These are phyloP conservation scores for Podila clonocystis DNA, from an alignment of 192 early-diverging fungal genomes.

Conservation along the genomic window DNA sequence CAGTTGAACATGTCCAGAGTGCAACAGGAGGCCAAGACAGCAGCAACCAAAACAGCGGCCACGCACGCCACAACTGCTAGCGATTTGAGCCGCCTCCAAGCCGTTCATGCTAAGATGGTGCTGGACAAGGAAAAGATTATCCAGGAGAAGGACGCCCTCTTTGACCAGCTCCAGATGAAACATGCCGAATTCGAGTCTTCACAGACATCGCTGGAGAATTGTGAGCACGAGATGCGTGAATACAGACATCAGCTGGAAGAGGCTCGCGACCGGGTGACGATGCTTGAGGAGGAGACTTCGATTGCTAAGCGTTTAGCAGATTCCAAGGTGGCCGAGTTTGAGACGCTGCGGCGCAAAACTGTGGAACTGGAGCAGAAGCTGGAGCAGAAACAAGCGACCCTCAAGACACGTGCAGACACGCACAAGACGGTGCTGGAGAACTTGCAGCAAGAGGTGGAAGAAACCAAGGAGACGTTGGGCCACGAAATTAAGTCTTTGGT, in stretches of 20 bases:
- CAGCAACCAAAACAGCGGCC: slow-evolving; percentile 22
- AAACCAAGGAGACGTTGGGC: slow-evolving; percentile 31
- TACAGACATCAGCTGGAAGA: slow-evolving; percentile 57
- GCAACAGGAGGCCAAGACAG: slow-evolving; percentile 42
- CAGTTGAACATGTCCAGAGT: slow-evolving; percentile 34
- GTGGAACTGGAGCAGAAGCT: slow-evolving; percentile 53
- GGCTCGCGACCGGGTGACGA: slow-evolving; percentile 57
- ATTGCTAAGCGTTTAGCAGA: slow-evolving; percentile 47
- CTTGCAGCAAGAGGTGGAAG: slow-evolving; percentile 39
- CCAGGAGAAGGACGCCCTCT: slow-evolving; percentile 56
- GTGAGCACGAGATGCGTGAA: slow-evolving; percentile 64
- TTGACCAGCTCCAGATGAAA: slow-evolving; percentile 68
- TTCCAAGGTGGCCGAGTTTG: slow-evolving; percentile 45
- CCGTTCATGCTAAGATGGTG: slow-evolving; percentile 49
- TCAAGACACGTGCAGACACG: slow-evolving; percentile 33
- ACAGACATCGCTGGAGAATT: slow-evolving; percentile 63
- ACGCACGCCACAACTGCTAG: slow-evolving; percentile 42
- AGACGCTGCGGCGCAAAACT: slow-evolving; percentile 51
- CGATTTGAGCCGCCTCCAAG: slow-evolving; percentile 50
- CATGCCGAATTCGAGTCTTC: slow-evolving; percentile 70
- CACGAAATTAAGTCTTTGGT: slow-evolving; percentile 38
- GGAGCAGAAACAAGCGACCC: slow-evolving; percentile 40
- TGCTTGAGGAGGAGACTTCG: slow-evolving; percentile 62
- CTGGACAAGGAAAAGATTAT: slow-evolving; percentile 58
- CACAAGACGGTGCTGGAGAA: slow-evolving; percentile 31